Evolutionary conservation across 306 rosid species (phyloP), one percentile per base, ranked within the genome.

Genomic region (Rosa chinensis): DNA sequence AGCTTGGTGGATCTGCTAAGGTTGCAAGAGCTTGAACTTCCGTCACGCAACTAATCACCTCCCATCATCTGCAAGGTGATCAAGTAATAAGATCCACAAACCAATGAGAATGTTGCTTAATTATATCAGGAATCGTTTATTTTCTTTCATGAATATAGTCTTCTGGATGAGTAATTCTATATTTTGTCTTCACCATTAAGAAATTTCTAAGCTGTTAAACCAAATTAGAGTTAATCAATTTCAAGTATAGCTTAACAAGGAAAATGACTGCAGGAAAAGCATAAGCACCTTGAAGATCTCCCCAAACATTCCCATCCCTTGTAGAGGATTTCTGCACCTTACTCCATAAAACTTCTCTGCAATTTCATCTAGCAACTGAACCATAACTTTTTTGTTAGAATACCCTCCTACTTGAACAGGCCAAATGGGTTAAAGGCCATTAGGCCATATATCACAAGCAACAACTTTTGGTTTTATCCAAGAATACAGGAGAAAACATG

Each of bases 301-400:
- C 55, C 96, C 97, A 62, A 96, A 90, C 94, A 96, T 86, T 28
- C 99, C 99, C 94, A 96, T 86, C 62, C 99, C 99, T 91, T 89
- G 92, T 64, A 93, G 78, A 2, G 99, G 97, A 80, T 90, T 93
- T 85, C 85, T 91, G 70, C 97, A 88, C 44, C 87, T 89, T 49
- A 96, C 96, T 75, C 96, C 96, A 64, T 84, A 96, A 84, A 93
- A 93, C 82, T 83, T 96, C 87, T 88, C 94, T 3, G 93, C 97
- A 47, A 93, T 85, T 28, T 91, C 96, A 78, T 96, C 99, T 42
- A 91, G 90, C 91, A 96, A 88, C 99, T 96, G 81, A 79, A 84
- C 68, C 86, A 83, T 69, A 81, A 74, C 64, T 68, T 77, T 82
- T 72, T 75, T 21, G 82, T 91, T 75, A 92, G 85, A 82, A 44